A percentile compares a stretch with the other conserved stretches of the same genome.
Evolutionary conservation across 495 filamentous ascomycete genomes (phyloP).

Genomic region (Schizothecium vesticola): DNA sequence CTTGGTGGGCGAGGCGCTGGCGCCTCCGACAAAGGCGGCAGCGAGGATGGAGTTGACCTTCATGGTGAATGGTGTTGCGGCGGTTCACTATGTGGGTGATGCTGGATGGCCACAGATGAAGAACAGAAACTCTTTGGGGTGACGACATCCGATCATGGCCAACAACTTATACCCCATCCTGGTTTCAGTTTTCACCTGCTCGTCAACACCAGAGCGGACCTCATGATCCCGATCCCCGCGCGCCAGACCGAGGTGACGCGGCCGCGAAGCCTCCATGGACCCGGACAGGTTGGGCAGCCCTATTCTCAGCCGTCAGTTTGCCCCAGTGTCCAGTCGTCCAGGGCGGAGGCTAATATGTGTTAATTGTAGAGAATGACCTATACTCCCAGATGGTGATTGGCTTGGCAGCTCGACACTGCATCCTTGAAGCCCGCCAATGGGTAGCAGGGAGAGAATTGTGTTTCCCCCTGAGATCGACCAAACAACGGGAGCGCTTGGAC

Average conservation of each 20-base stretch:
- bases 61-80: neutral
- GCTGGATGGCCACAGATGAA: neutral
- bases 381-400: neutral
- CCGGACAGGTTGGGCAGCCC: neutral
- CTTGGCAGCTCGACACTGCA: neutral
- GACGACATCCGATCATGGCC: neutral
- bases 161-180: neutral
- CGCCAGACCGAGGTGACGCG: neutral
- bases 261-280: neutral
- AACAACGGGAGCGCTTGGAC: neutral
- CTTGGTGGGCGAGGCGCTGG: neutral
- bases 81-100: neutral
- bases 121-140: neutral
- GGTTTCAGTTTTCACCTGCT: neutral
- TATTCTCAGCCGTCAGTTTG: neutral
- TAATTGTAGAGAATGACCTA: neutral
- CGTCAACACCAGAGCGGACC: neutral
- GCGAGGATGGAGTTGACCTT: constrained; percentile 4
- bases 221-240: neutral
- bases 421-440: neutral
- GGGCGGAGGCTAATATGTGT: neutral
- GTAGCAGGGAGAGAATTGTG: neutral
- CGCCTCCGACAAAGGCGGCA: constrained; percentile 1
- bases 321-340: neutral
- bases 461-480: neutral